Percentiles rank a stretch among this genome's conserved stretches.
phyloP scores from a whole-genome alignment of 306 rosid species.

The Cicer chorassanicum region DNA sequence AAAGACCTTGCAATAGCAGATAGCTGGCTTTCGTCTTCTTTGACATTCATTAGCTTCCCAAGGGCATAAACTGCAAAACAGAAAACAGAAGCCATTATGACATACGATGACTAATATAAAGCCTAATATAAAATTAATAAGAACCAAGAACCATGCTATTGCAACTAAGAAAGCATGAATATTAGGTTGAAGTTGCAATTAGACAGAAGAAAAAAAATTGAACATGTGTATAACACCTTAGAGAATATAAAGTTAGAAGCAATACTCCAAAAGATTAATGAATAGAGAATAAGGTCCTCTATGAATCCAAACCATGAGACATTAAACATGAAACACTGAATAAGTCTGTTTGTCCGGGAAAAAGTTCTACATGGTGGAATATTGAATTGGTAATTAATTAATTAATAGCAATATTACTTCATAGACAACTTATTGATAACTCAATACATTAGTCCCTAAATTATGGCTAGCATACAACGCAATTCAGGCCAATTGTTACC shows the following conservation, averaged over 20 bases:
- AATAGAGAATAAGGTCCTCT: conserved; percentile 30
- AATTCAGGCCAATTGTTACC: neutral
- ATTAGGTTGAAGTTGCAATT: conserved; percentile 18
- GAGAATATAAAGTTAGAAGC: conserved; percentile 4
- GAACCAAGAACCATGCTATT: conserved; percentile 29
- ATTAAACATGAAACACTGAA: conserved; percentile 9
- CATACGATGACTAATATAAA: conserved; percentile 29
- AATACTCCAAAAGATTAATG: conserved; percentile 13
- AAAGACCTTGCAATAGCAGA: conserved; percentile 93
- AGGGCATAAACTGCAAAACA: conserved; percentile 80
- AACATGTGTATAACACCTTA: conserved; percentile 13
- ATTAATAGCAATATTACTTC: conserved; percentile 3
- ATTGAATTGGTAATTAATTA: conserved; percentile 14
- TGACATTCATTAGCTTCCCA: conserved; percentile 87
- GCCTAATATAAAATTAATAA: conserved; percentile 28
- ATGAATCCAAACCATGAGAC: conserved; percentile 14
- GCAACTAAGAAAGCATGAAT: conserved; percentile 32
- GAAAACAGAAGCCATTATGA: conserved; percentile 24
- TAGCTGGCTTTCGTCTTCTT: conserved; percentile 89
- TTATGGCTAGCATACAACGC: neutral
- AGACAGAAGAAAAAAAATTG: conserved; percentile 19
- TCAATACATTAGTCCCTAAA: conserved; percentile 7
- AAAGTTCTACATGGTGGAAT: neutral
- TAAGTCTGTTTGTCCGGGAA: conserved; percentile 5
- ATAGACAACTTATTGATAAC: neutral